Conservation (phyloP, 345 rosid genomes). For the Linum usitatissimum region DNA sequence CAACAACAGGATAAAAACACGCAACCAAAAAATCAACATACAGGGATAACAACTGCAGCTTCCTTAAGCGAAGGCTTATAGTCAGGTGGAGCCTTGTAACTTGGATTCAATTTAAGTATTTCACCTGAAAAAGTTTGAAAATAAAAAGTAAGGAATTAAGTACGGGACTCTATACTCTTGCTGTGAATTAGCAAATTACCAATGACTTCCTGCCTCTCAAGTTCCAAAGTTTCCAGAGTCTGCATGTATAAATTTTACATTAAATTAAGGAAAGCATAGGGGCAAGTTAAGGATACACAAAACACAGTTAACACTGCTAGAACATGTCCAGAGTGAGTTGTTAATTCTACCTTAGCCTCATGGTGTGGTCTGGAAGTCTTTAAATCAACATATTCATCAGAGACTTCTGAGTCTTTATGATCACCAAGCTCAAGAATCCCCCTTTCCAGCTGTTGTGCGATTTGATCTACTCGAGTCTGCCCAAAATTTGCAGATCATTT, state of each 20-base stretch:
- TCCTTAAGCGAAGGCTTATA: constrained; percentile 78
- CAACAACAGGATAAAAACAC: not conserved
- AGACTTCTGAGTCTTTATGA: constrained; percentile 18
- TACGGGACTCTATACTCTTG: not conserved
- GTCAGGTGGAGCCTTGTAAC: constrained; percentile 72
- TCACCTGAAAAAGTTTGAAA: constrained; percentile 47
- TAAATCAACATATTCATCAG: constrained; percentile 23
- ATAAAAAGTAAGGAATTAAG: constrained; percentile 5
- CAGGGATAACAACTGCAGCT: constrained; percentile 67
- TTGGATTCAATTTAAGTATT: constrained; percentile 67
- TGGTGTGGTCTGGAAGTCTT: constrained; percentile 19
- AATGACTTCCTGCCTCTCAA: constrained; percentile 66
- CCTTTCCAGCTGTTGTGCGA: constrained; percentile 42
- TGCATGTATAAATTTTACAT: constrained; percentile 25
- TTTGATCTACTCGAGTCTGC: constrained; percentile 93
- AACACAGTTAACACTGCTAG: not conserved
- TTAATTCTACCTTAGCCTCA: constrained; percentile 32
- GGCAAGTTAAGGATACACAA: not conserved
- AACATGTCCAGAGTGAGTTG: constrained; percentile 9
- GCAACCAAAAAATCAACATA: constrained; percentile 28
- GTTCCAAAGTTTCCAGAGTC: constrained; percentile 49
- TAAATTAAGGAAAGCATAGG: constrained; percentile 8
- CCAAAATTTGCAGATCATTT: constrained; percentile 66
- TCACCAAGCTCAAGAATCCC: constrained; percentile 39
- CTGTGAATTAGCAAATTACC: constrained; percentile 31